phyloP scores from a whole-genome alignment of 306 rosid species.

The Quercus alba region DNA sequence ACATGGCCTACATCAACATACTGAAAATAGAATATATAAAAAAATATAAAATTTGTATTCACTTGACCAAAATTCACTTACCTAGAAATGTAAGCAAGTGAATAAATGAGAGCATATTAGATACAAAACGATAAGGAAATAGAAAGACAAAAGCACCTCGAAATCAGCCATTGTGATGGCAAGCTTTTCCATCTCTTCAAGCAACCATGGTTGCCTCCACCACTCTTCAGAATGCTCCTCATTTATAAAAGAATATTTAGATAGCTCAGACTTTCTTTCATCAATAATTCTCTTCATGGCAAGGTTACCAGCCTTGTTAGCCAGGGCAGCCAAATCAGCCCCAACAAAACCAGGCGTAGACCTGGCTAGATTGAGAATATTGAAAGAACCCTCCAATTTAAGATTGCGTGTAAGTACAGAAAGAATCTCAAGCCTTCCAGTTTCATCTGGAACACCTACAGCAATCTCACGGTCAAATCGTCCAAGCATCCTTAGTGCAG shows the following conservation, averaged over 20 bases:
- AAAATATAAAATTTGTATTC: no score
- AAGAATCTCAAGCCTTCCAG: constrained; percentile 49
- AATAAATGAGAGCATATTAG: not conserved
- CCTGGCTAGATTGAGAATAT: constrained; percentile 72
- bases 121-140: not conserved
- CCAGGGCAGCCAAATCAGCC: constrained; percentile 79
- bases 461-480: constrained; percentile 74
- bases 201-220: constrained; percentile 66
- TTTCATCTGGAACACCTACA: constrained; percentile 65
- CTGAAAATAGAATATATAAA: no score
- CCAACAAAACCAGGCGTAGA: constrained; percentile 92
- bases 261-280: constrained; percentile 44
- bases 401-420: constrained; percentile 54
- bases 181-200: constrained; percentile 71
- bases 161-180: constrained; percentile 79
- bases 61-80: not conserved
- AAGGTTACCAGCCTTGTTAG: constrained; percentile 73
- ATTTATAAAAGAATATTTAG: constrained; percentile 24
- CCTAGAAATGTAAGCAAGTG: not conserved
- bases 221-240: constrained; percentile 41
- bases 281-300: constrained; percentile 72
- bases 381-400: constrained; percentile 71
- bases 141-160: constrained; percentile 51
- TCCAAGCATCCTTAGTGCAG: constrained; percentile 83
- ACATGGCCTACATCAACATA: not conserved